These are phyloP conservation scores for Cladobotryum protrusum DNA, from an alignment of 2,329 filamentous ascomycete species.

Conservation along the genomic window DNA sequence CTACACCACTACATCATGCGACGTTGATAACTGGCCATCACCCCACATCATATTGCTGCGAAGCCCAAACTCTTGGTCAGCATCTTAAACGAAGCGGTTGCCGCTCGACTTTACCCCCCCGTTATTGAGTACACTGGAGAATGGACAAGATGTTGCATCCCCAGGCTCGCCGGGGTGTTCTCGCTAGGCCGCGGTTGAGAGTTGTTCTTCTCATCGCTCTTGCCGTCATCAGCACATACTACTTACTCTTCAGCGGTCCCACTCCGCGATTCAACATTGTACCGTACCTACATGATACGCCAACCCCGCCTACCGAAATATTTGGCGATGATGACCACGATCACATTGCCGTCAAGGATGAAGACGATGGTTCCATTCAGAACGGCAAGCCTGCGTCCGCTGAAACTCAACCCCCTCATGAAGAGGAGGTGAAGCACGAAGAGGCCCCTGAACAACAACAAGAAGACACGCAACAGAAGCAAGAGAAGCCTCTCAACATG, in stretches of 20 bases:
- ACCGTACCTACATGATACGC: conserved; percentile 20
- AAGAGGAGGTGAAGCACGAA: not conserved
- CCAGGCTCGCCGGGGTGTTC: conserved; percentile 23
- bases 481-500: conserved; percentile 15
- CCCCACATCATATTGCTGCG: not conserved
- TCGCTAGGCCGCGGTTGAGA: conserved; percentile 35
- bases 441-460: not conserved
- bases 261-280: conserved; percentile 29
- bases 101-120: not conserved
- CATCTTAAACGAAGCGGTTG: not conserved
- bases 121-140: conserved; percentile 1
- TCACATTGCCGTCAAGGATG: not conserved
- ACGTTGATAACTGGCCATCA: conserved; percentile 7
- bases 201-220: conserved; percentile 35
- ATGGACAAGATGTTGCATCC: conserved; percentile 30
- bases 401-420: not conserved
- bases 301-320: not conserved
- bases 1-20: conserved; percentile 1
- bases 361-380: conserved; percentile 9
- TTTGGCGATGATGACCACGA: not conserved
- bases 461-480: not conserved
- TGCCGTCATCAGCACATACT: conserved; percentile 37
- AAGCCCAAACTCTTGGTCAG: not conserved
- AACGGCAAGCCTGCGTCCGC: conserved; percentile 3
- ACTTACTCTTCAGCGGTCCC: conserved; percentile 34